Evolutionary conservation across 176 grass and related monocot genomes (phyloP), one percentile per base, ranked within the genome.

Genomic region (Pontederia crassipes): DNA sequence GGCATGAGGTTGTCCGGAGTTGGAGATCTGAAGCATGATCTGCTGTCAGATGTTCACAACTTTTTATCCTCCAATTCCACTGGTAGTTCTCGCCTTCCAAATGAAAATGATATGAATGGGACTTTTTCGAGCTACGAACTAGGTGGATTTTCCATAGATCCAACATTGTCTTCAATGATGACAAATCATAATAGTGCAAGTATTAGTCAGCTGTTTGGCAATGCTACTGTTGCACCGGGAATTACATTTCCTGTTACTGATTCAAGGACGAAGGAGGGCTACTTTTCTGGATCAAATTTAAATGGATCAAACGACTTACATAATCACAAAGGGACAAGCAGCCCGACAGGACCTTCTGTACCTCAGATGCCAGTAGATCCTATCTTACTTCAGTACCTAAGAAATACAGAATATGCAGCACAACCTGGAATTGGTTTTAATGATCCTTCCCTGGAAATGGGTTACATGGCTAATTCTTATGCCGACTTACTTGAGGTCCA

Each of bases 401-500:
- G 29, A 70, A 58, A 58, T 50, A 45, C 49, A 9, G 32, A 75
- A 24, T 54, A 40, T 55, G 61, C 60, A 28, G n/a, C 82, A 12
- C 82, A 85, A 79, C 32, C 83, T 60, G 72, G 80, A 61, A 70
- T 76, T 53, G 80, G 45, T 16, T 83, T 68, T 57, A 77, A 86
- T 35, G 79, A 79, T 52, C 75, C 75, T 40, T 40, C 32, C 32
- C 2, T 40, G 71, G 75, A 84, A 8, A 55, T 64, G 12, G 48
- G 58, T 50, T 69, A 66, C 59, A 24, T 81, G 18, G 83, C 69
- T 17, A 77, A 14, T 74, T 77, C 78, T 61, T 86, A 86, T 60
- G 70, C 77, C 68, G 83, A 81, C 69, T 77, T 86, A 52, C 78
- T 86, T 74, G 83, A 78, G 60, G n/a, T 69, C 66, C 83, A 78